Conservation (phyloP, 495 filamentous ascomycete species). For the Bacidia rubella region DNA sequence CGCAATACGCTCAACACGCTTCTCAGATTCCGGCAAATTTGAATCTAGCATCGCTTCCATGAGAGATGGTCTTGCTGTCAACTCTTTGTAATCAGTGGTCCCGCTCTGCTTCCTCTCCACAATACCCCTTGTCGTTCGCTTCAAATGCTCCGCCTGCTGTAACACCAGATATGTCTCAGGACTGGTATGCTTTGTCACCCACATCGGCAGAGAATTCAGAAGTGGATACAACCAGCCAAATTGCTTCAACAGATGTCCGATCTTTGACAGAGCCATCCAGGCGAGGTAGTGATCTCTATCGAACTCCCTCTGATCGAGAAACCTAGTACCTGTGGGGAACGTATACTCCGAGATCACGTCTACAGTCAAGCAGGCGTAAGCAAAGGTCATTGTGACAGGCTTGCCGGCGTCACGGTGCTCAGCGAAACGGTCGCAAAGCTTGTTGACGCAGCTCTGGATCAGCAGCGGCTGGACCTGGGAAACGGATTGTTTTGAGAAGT, state of each 20-base stretch:
- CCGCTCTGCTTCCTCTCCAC: neutral
- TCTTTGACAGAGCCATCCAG: slow-evolving; percentile 7
- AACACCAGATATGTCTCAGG: slow-evolving; percentile 5
- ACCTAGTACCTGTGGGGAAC: slow-evolving; percentile 27
- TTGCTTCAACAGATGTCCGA: slow-evolving; percentile 9
- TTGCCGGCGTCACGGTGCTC: slow-evolving; percentile 16
- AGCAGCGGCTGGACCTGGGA: slow-evolving; percentile 17
- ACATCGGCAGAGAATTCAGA: slow-evolving; percentile 10
- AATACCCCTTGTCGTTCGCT: slow-evolving; percentile 2
- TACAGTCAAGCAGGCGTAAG: slow-evolving; percentile 20
- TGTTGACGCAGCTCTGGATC: slow-evolving; percentile 14
- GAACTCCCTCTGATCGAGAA: slow-evolving; percentile 16
- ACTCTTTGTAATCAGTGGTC: slow-evolving; percentile 7
- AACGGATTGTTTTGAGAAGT: slow-evolving; percentile 22
- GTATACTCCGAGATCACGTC: slow-evolving; percentile 34
- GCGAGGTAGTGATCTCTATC: slow-evolving; percentile 9
- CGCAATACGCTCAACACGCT: slow-evolving; percentile 20
- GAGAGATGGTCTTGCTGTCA: slow-evolving; percentile 8
- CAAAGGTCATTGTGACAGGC: slow-evolving; percentile 19
- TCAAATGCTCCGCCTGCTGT: neutral
- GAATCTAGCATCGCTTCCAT: slow-evolving; percentile 14
- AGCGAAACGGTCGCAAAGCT: slow-evolving; percentile 16
- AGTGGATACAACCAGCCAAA: slow-evolving; percentile 10
- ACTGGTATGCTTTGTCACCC: slow-evolving; percentile 6
- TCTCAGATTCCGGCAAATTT: slow-evolving; percentile 9